Percentiles rank a stretch among this genome's conserved stretches.
Evolutionary conservation across 2,329 filamentous ascomycete genomes (phyloP).

Genomic region (Volutella citrinella): DNA sequence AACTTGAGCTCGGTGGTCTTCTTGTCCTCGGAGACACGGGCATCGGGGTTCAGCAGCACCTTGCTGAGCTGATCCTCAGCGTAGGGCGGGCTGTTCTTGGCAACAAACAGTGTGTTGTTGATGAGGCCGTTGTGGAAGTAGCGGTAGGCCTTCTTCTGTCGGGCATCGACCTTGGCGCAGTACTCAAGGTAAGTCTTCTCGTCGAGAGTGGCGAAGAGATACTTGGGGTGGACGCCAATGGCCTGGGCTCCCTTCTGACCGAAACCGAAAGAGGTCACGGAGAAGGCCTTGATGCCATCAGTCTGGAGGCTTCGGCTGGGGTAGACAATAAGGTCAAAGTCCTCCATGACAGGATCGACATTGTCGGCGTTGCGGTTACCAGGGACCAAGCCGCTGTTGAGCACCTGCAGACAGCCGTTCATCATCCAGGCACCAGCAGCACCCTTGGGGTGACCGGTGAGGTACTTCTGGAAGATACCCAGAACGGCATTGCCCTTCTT

Average conservation of each 20-base stretch:
- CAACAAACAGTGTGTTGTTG: slow-evolving; percentile 96
- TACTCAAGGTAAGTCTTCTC: slow-evolving; percentile 79
- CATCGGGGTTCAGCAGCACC: slow-evolving; percentile 91
- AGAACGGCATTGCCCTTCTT: slow-evolving; percentile 94
- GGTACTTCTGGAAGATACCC: slow-evolving; percentile 98
- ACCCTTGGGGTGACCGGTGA: slow-evolving; percentile 98
- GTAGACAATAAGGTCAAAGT: slow-evolving; percentile 97
- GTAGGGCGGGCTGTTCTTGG: slow-evolving; percentile 90
- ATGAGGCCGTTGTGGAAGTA: slow-evolving; percentile 98
- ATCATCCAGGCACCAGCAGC: slow-evolving; percentile 99
- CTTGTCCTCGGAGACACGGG: slow-evolving; percentile 80
- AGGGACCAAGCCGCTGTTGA: slow-evolving; percentile 90
- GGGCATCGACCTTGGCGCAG: slow-evolving; percentile 81
- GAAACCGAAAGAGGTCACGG: slow-evolving; percentile 98
- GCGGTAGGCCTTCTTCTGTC: slow-evolving; percentile 98
- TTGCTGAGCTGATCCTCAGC: slow-evolving; percentile 80
- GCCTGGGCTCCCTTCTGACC: slow-evolving; percentile 98
- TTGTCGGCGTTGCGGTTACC: slow-evolving; percentile 99
- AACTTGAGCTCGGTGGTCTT: slow-evolving; percentile 79
- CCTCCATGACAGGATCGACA: slow-evolving; percentile 91
- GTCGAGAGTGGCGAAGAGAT: slow-evolving; percentile 92
- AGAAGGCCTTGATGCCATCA: slow-evolving; percentile 97
- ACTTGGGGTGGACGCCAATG: slow-evolving; percentile 94
- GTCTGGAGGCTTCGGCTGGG: slow-evolving; percentile 94
- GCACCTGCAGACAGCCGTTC: slow-evolving; percentile 94